Percentiles rank a stretch among this genome's conserved stretches.
These are phyloP conservation scores for Aspergillus glaucus DNA, from an alignment of 2,329 filamentous ascomycete species.

Conservation along the genomic window DNA sequence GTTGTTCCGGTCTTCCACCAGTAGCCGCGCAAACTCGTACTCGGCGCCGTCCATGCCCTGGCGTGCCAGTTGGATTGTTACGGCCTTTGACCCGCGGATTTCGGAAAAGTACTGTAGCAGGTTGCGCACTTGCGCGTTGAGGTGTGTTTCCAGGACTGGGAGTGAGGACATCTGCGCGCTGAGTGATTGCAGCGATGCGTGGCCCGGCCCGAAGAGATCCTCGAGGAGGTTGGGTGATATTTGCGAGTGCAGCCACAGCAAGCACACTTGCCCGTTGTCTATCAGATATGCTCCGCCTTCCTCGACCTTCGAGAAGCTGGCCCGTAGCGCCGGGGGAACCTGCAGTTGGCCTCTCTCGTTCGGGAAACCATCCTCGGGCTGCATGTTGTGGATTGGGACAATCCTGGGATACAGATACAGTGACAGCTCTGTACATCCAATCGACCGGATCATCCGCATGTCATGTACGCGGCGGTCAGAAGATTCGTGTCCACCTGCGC, in stretches of 20 bases:
- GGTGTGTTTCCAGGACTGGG: constrained; percentile 79
- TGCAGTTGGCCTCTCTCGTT: constrained; percentile 82
- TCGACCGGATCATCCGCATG: constrained; percentile 79
- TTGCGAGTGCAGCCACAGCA: constrained; percentile 87
- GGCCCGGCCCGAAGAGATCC: constrained; percentile 80
- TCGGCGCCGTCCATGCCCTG: constrained; percentile 4
- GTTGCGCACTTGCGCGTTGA: constrained; percentile 93
- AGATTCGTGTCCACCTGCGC: constrained; percentile 69
- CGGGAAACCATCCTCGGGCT: constrained; percentile 84
- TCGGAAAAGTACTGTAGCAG: constrained; percentile 79
- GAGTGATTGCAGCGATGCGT: constrained; percentile 63
- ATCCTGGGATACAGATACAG: constrained; percentile 94
- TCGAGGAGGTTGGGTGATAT: constrained; percentile 86
- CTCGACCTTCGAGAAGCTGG: constrained; percentile 82
- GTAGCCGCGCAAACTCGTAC: constrained; percentile 70
- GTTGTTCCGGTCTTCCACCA: constrained; percentile 94
- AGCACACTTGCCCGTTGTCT: constrained; percentile 86
- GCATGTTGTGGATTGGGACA: constrained; percentile 82
- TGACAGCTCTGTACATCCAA: constrained; percentile 78
- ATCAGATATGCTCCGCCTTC: constrained; percentile 90
- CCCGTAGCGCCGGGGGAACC: constrained; percentile 72
- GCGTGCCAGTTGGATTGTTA: constrained; percentile 72
- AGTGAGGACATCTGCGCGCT: constrained; percentile 75
- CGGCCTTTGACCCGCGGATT: constrained; percentile 75
- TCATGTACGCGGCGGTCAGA: constrained; percentile 88